phyloP scores from a whole-genome alignment of 345 rosid species.

The Brassica nigra region DNA sequence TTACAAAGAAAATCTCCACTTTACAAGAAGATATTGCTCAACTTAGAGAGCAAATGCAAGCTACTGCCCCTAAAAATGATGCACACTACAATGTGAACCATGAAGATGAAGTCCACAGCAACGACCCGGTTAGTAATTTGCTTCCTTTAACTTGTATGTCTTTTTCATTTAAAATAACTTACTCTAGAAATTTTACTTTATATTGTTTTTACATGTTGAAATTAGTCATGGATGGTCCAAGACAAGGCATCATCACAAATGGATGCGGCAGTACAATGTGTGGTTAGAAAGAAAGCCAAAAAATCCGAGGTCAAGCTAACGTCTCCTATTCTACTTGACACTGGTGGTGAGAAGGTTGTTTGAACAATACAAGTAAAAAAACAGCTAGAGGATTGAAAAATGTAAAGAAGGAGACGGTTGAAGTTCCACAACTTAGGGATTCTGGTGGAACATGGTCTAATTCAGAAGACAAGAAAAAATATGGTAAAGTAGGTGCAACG shows the following conservation, averaged over 20 bases:
- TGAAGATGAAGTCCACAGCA: not conserved
- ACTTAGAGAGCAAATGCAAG: not conserved
- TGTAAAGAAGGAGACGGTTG: not conserved
- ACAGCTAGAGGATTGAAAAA: not conserved
- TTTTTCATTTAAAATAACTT: not conserved
- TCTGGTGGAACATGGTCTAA: not conserved
- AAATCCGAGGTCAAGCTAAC: not conserved
- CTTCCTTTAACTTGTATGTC: not conserved
- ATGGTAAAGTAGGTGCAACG: not conserved
- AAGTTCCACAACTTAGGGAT: not conserved
- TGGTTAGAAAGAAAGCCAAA: not conserved
- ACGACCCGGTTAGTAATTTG: not conserved
- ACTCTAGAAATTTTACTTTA: not conserved
- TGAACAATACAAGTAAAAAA: not conserved
- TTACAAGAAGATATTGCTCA: not conserved
- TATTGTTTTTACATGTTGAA: not conserved
- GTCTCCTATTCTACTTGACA: not conserved
- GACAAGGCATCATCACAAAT: not conserved
- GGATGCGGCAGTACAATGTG: not conserved
- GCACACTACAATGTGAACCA: not conserved
- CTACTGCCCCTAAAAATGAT: not conserved
- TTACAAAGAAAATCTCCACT: not conserved
- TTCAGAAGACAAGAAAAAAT: not conserved
- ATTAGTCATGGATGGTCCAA: not conserved
- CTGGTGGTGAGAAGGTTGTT: not conserved